Conservation (phyloP, 768 basidiomycete species). For the Pleurotus sapidus region DNA sequence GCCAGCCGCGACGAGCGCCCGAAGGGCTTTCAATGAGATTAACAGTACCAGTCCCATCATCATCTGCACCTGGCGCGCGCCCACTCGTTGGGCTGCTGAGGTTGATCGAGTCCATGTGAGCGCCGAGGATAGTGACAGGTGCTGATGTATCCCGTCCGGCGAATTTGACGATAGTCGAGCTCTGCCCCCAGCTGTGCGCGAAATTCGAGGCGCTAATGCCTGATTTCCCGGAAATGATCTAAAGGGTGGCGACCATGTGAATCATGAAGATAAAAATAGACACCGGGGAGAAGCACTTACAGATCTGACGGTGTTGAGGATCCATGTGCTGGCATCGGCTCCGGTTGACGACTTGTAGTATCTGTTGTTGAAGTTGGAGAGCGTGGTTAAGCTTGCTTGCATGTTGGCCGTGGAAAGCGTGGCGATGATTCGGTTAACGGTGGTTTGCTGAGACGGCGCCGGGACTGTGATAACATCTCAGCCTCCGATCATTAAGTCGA, state of each 20-base stretch:
- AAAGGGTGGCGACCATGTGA: background rate
- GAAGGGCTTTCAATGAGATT: constrained; percentile 43
- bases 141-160: constrained; percentile 13
- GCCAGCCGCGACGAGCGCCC: constrained; percentile 36
- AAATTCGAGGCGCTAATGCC: constrained; percentile 20
- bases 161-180: constrained; percentile 19
- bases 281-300: constrained; percentile 16
- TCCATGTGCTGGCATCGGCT: constrained; percentile 34
- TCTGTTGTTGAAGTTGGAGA: constrained; percentile 40
- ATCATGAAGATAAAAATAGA: background rate
- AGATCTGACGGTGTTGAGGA: constrained; percentile 26
- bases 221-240: constrained; percentile 20
- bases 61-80: constrained; percentile 34
- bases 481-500: background rate
- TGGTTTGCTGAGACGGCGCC: constrained; percentile 26
- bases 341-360: constrained; percentile 39
- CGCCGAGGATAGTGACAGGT: constrained; percentile 22
- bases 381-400: constrained; percentile 28
- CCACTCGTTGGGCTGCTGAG: constrained; percentile 19
- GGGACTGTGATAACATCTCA: constrained; percentile 19
- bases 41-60: constrained; percentile 39
- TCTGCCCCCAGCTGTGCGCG: constrained; percentile 14
- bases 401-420: constrained; percentile 29
- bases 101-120: constrained; percentile 28
- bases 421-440: constrained; percentile 22